Conservation (phyloP, 257 asterid genomes). For the Paraleonurus japonicus region DNA sequence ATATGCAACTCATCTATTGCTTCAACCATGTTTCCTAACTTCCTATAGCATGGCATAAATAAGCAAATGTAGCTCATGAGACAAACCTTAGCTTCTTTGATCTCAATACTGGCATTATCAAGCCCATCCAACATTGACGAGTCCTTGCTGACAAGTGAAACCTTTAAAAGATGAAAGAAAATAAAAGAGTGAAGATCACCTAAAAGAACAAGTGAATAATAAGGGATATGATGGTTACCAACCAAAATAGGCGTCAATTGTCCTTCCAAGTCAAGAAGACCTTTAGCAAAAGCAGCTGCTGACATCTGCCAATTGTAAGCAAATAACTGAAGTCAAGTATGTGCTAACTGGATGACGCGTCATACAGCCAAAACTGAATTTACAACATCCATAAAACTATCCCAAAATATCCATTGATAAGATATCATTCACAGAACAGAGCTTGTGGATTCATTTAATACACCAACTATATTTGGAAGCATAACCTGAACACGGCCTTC, state of each 20-base stretch:
- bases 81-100: constrained; percentile 95
- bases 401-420: constrained; percentile 9
- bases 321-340: constrained; percentile 13
- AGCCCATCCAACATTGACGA: constrained; percentile 99
- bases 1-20: constrained; percentile 6
- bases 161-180: constrained; percentile 42
- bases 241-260: constrained; percentile 97
- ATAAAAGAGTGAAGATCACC: constrained; percentile 2
- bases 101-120: constrained; percentile 93
- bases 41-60: background rate
- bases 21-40: constrained; percentile 4
- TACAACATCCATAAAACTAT: background rate
- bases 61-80: constrained; percentile 17
- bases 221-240: constrained; percentile 30
- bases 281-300: constrained; percentile 99
- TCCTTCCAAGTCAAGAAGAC: constrained; percentile 98
- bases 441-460: constrained; percentile 3
- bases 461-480: constrained; percentile 17
- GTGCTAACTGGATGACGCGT: constrained; percentile 4
- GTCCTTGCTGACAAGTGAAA: constrained; percentile 98
- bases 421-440: constrained; percentile 12
- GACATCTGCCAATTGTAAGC: constrained; percentile 66
- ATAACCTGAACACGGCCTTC: constrained; percentile 99
- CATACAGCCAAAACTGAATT: constrained; percentile 13
- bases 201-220: background rate